Percentiles rank a stretch among this genome's conserved stretches.
Conservation (phyloP, 257 asterid genomes). For the Buddleja alternifolia region DNA sequence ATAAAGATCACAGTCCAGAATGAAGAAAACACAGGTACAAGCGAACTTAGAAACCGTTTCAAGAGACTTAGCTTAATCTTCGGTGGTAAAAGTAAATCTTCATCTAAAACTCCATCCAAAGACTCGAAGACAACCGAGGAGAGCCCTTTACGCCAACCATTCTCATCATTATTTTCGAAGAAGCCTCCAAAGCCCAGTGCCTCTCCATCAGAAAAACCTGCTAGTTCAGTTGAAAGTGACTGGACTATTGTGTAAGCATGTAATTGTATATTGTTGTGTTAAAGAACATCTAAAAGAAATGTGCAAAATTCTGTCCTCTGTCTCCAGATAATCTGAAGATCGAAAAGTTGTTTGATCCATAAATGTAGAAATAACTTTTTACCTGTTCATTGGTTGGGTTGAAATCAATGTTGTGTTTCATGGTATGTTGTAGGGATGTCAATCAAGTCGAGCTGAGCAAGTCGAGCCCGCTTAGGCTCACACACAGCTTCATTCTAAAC, state of each 20-base stretch:
- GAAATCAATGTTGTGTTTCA: too few species aligned
- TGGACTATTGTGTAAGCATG: constrained; percentile 68
- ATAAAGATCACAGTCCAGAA: constrained; percentile 51
- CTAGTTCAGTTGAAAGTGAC: constrained; percentile 59
- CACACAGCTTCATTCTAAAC: too few species aligned
- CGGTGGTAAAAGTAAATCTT: constrained; percentile 61
- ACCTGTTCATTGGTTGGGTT: too few species aligned
- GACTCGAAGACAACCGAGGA: constrained; percentile 55
- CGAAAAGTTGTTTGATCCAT: constrained; percentile 26
- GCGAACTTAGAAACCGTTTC: constrained; percentile 71
- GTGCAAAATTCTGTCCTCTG: constrained; percentile 12
- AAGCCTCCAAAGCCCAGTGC: constrained; percentile 77
- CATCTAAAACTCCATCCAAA: constrained; percentile 43
- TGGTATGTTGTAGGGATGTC: too few species aligned
- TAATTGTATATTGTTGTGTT: constrained; percentile 41
- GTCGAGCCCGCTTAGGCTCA: too few species aligned
- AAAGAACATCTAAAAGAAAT: constrained; percentile 19
- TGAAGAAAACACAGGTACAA: constrained; percentile 59
- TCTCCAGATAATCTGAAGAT: constrained; percentile 16
- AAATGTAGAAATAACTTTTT: constrained; percentile 1
- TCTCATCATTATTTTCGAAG: constrained; percentile 75
- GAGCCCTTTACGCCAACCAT: constrained; percentile 55
- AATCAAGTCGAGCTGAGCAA: too few species aligned
- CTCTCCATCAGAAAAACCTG: constrained; percentile 59
- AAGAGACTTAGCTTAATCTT: constrained; percentile 74